These are phyloP conservation scores for Colletotrichum chrysophilum DNA, from an alignment of 2,329 filamentous ascomycete species.

Conservation along the genomic window DNA sequence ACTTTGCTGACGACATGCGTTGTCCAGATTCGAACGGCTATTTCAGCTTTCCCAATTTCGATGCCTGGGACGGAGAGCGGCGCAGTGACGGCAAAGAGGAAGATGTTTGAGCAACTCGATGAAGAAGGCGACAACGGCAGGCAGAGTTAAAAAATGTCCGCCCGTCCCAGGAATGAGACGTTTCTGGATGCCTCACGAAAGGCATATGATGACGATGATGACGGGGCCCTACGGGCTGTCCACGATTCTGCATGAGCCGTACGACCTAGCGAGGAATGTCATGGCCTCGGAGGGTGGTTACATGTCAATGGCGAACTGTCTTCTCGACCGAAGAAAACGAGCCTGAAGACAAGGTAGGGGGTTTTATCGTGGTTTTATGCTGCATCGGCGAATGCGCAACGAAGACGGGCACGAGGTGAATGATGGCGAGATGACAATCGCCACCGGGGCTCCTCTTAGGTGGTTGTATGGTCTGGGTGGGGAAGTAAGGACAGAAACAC, in stretches of 20 bases:
- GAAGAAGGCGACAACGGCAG: not conserved
- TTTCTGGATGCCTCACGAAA: not conserved
- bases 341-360: not conserved
- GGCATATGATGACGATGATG: not conserved
- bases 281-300: not conserved
- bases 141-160: not conserved
- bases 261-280: not conserved
- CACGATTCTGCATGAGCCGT: not conserved
- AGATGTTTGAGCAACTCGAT: constrained; percentile 23
- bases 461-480: not conserved
- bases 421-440: not conserved
- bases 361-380: not conserved
- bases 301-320: not conserved
- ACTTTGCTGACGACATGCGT: not conserved
- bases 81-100: constrained; percentile 44
- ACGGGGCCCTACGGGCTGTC: not conserved
- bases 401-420: not conserved
- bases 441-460: not conserved
- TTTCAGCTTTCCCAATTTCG: constrained; percentile 77
- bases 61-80: constrained; percentile 63
- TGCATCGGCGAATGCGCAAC: not conserved
- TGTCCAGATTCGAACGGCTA: constrained; percentile 49
- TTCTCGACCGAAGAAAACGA: not conserved
- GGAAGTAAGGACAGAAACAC: not conserved
- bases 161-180: not conserved